Conservation (phyloP, 345 rosid genomes). For the Eucalyptus tenuipes region DNA sequence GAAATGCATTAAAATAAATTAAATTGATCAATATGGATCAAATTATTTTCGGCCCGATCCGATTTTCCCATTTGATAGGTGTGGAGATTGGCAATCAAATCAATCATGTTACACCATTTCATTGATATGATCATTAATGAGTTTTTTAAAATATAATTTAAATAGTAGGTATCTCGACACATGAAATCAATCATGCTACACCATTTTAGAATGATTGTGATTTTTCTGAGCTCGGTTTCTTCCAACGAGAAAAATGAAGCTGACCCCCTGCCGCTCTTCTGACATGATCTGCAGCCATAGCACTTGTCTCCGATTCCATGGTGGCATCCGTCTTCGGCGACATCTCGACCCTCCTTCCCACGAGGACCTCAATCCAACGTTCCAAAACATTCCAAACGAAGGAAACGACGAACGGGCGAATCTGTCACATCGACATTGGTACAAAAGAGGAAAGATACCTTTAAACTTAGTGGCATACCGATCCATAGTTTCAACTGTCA, state of each 20-base stretch:
- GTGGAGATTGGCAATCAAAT: background rate
- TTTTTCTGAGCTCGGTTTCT: background rate
- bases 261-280: background rate
- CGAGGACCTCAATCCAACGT: background rate
- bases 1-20: too few relatives aligned
- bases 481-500: background rate
- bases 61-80: rapidly evolving
- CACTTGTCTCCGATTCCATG: background rate
- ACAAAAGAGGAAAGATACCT: background rate
- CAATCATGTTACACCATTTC: background rate
- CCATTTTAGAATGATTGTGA: background rate
- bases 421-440: background rate
- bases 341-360: background rate
- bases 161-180: background rate
- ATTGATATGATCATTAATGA: background rate
- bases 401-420: background rate
- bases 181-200: too few relatives aligned
- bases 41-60: too few relatives aligned
- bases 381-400: background rate
- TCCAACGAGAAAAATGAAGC: background rate
- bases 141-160: background rate
- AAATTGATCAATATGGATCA: too few relatives aligned
- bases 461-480: background rate
- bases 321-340: background rate
- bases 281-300: background rate